Evolutionary conservation across 2,329 filamentous ascomycete species (phyloP), one percentile per base, ranked within the genome.

Genomic region (Pseudopyricularia javanii): DNA sequence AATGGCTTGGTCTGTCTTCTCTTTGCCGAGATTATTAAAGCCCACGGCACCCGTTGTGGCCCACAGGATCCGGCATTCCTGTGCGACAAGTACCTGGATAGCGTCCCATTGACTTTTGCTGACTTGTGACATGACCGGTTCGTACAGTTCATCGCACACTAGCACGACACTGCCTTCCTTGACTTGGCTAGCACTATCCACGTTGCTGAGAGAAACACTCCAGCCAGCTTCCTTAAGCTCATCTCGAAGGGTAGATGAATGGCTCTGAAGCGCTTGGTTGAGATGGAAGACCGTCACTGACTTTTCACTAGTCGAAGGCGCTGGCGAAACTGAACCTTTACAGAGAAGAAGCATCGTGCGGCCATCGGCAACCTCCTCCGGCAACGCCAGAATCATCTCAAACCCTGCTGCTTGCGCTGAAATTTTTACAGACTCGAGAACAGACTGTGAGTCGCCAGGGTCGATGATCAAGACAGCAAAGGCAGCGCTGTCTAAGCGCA

Each of bases 51-150:
- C 63, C 1, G 56, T 57, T 3, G 66, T 68, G 17, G 69, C 54
- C 67, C 67, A 70, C 9, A 70, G 55, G 15, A 68, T 51, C 1
- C 56, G 24, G 26, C 56, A 48, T 20, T 48, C 45, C 4, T 28
- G n/a, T 2, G 12, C 15, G n/a, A 48, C 26, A 8, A 48, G 45
- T 14, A 28, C 28, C 11, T 48, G 45, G 15, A 48, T 3, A 28
- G 45, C 45, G n/a, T 48, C 45, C 45, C 45, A 48, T 28, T 48
- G 45, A 7, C 1, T 1, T 6, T 28, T 3, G 5, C 15, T 48
- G 15, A 32, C 26, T 28, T 8, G 15, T 6, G 45, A 28, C 45
- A 48, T 28, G 24, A 48, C 6, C 3, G 24, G 4, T 15, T 15
- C n/a, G 12, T 32, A 48, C 6, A 48, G 24, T 11, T 48, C 45